phyloP scores from a whole-genome alignment of 371 early-diverging fungal genomes.

The Apophysomyces variabilis region DNA sequence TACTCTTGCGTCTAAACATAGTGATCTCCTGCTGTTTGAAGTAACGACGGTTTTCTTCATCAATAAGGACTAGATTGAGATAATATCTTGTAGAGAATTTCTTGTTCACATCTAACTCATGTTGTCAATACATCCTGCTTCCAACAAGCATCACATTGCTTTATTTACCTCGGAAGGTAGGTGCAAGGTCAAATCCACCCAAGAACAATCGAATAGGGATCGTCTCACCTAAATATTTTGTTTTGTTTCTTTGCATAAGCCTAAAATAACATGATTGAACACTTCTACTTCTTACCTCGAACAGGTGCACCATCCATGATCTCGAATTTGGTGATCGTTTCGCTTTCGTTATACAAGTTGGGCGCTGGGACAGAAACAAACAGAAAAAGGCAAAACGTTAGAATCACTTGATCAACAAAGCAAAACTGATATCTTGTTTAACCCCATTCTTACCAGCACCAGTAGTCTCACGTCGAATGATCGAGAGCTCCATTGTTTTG shows the following conservation, averaged over 20 bases:
- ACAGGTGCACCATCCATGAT: constrained; percentile 99
- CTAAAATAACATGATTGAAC: not conserved
- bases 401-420: not conserved
- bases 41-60: constrained; percentile 97
- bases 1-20: constrained; percentile 71
- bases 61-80: constrained; percentile 94
- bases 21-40: constrained; percentile 98
- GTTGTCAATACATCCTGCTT: not conserved
- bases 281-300: constrained; percentile 55
- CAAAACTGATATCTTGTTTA: not conserved
- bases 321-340: constrained; percentile 97
- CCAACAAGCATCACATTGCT: not conserved
- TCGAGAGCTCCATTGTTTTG: constrained; percentile 98
- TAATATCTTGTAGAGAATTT: constrained; percentile 97
- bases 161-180: constrained; percentile 67
- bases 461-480: constrained; percentile 96
- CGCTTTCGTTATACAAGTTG: constrained; percentile 97
- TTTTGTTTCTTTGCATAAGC: not conserved
- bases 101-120: constrained; percentile 80
- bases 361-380: constrained; percentile 59
- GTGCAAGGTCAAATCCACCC: constrained; percentile 95
- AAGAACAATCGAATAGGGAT: constrained; percentile 98
- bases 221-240: constrained; percentile 75
- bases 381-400: not conserved
- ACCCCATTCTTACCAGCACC: constrained; percentile 63